A percentile compares a stretch with the other conserved stretches of the same genome.
Evolutionary conservation across 176 grass and related monocot species (phyloP).

Genomic region (Themeda triandra): DNA sequence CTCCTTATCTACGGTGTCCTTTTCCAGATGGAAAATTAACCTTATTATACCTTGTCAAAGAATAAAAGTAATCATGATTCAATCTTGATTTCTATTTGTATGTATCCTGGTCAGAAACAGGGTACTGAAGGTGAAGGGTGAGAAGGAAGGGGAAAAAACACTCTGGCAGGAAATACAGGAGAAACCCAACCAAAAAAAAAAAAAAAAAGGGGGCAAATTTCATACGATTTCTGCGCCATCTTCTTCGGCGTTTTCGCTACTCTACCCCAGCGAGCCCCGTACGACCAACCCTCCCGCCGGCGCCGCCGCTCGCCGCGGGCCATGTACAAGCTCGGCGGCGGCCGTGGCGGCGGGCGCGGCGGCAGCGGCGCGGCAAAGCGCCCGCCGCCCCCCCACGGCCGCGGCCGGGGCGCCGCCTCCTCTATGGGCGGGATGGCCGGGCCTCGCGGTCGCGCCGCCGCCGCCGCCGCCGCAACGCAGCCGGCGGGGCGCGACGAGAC

Average conservation of each 20-base stretch:
- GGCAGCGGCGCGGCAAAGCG: constrained; percentile 35
- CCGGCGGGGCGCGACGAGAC: constrained; percentile 49
- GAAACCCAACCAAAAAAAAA: constrained; percentile 6
- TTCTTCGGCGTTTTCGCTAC: constrained; percentile 38
- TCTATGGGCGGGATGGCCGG: constrained; percentile 33
- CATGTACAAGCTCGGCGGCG: constrained; percentile 73
- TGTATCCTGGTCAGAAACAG: not conserved
- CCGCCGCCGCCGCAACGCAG: not conserved
- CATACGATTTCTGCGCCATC: constrained; percentile 41
- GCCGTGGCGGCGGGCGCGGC: constrained; percentile 50
- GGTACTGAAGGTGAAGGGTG: not conserved
- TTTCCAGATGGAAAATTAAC: not conserved
- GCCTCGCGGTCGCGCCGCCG: constrained; percentile 37
- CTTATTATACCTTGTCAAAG: not conserved
- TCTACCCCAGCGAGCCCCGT: constrained; percentile 30
- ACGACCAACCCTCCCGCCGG: constrained; percentile 37
- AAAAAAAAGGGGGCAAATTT: not conserved
- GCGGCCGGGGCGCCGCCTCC: constrained; percentile 34
- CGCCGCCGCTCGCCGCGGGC: constrained; percentile 35
- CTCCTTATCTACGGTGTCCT: not conserved
- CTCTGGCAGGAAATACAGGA: not conserved
- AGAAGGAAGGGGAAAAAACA: not conserved
- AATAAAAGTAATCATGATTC: not conserved
- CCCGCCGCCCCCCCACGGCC: constrained; percentile 32
- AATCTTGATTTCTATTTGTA: not conserved